Evolutionary conservation across 192 early-diverging fungal species (phyloP).

Genomic region (Coemansia sp.): DNA sequence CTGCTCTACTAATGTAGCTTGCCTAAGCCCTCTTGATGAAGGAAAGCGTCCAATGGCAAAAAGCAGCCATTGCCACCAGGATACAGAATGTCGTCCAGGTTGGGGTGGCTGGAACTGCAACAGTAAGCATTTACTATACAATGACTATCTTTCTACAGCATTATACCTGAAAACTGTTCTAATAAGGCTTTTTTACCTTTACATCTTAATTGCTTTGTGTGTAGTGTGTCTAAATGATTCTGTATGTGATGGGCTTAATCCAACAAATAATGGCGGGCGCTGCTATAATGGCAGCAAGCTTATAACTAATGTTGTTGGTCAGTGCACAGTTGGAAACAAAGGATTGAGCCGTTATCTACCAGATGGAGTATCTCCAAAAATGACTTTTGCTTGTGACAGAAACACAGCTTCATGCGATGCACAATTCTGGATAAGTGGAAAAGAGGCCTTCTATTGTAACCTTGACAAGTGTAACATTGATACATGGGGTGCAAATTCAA

Average conservation of each 20-base stretch:
- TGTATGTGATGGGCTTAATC: conserved; percentile 66
- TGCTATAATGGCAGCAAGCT: conserved; percentile 75
- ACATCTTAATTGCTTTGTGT: not conserved
- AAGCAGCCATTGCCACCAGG: conserved; percentile 55
- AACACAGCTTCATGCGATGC: conserved; percentile 64
- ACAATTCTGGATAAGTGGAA: conserved; percentile 84
- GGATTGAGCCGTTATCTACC: conserved; percentile 54
- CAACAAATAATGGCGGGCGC: conserved; percentile 68
- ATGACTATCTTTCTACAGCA: too few relatives aligned
- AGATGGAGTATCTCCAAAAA: conserved; percentile 66
- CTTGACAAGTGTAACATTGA: conserved; percentile 71
- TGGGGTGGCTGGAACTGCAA: conserved; percentile 97
- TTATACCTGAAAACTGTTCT: not conserved
- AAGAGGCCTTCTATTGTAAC: conserved; percentile 90
- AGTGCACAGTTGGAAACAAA: conserved; percentile 74
- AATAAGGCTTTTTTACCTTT: not conserved
- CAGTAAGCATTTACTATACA: conserved; percentile 29
- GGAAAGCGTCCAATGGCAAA: conserved; percentile 58
- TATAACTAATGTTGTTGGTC: conserved; percentile 65
- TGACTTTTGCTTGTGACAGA: conserved; percentile 72
- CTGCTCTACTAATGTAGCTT: conserved; percentile 56
- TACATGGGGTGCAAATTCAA: conserved; percentile 42
- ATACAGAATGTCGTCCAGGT: conserved; percentile 74
- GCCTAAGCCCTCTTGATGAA: conserved; percentile 68
- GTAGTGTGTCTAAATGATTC: conserved; percentile 63